Evolutionary conservation across 1,284 basidiomycete species (phyloP).

Genomic region (Apiotrichum porosum): DNA sequence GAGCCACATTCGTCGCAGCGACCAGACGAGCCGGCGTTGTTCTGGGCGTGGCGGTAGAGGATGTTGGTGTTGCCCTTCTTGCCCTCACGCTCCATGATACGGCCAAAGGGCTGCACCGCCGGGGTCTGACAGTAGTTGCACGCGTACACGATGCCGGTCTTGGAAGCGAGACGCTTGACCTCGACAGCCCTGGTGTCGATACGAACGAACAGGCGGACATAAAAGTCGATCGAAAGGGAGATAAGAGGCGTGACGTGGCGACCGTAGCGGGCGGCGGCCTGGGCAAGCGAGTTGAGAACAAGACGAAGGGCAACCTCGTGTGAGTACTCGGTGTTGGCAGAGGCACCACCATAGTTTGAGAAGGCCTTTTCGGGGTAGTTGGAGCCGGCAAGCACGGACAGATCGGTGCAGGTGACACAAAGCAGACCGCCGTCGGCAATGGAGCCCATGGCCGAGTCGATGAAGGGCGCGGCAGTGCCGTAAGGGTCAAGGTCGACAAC

Average conservation of each 20-base stretch:
- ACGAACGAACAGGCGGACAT: slow-evolving; percentile 86
- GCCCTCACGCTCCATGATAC: slow-evolving; percentile 56
- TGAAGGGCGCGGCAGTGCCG: slow-evolving; percentile 92
- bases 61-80: slow-evolving; percentile 55
- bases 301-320: slow-evolving; percentile 90
- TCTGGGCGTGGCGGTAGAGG: slow-evolving; percentile 67
- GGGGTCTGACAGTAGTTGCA: slow-evolving; percentile 76
- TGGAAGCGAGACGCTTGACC: slow-evolving; percentile 68
- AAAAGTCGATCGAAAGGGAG: slow-evolving; percentile 95
- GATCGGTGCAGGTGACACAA: slow-evolving; percentile 94
- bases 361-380: slow-evolving; percentile 97
- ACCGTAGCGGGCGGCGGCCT: slow-evolving; percentile 85
- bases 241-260: slow-evolving; percentile 86
- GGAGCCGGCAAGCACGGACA: slow-evolving; percentile 85
- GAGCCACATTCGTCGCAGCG: slow-evolving; percentile 78
- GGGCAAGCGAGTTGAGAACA: slow-evolving; percentile 77
- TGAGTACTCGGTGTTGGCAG: slow-evolving; percentile 84
- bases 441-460: slow-evolving; percentile 92
- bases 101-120: slow-evolving; percentile 73
- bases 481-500: slow-evolving; percentile 97
- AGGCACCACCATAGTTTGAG: slow-evolving; percentile 93
- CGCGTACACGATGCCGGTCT: slow-evolving; percentile 68
- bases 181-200: slow-evolving; percentile 72
- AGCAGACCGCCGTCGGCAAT: slow-evolving; percentile 86
- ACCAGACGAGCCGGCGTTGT: slow-evolving; percentile 49